Percentiles rank a stretch among this genome's conserved stretches.
Evolutionary conservation across 495 filamentous ascomycete species (phyloP).

Genomic region (Melanomma pulvis-pyrius): DNA sequence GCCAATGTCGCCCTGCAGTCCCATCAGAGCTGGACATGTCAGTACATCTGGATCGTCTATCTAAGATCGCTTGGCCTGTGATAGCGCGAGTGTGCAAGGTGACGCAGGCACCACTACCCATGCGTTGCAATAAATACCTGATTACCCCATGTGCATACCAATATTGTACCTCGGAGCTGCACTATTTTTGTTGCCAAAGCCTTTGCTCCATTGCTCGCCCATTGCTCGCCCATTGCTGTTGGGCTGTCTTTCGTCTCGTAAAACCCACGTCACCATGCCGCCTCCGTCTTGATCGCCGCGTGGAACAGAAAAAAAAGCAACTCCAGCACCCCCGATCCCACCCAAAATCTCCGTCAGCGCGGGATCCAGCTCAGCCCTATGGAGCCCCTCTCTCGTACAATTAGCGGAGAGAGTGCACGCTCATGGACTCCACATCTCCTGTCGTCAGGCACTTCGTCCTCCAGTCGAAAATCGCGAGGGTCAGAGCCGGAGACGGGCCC

Average conservation of each 20-base stretch:
- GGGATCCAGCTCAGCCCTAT: conserved; percentile 29
- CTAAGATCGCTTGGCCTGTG: neutral
- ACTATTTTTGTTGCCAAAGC: neutral
- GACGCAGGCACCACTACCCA: neutral
- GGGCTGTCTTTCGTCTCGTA: neutral
- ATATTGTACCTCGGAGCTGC: neutral
- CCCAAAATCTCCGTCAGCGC: conserved; percentile 2
- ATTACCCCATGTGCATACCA: neutral
- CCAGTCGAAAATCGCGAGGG: conserved; percentile 57
- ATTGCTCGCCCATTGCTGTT: neutral
- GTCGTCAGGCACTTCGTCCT: conserved; percentile 29
- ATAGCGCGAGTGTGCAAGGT: neutral
- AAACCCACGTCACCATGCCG: neutral
- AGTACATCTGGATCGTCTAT: neutral
- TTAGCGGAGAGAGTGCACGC: conserved; percentile 40
- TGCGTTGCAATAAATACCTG: neutral
- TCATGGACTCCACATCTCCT: conserved; percentile 35
- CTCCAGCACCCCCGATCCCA: neutral
- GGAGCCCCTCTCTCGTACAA: conserved; percentile 44
- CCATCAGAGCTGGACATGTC: neutral
- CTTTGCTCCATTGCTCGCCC: neutral
- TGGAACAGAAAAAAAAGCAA: conserved; percentile 1
- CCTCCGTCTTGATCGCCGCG: neutral
- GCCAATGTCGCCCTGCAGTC: neutral
- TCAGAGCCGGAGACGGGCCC: conserved; percentile 54